Evolutionary conservation across 2,329 filamentous ascomycete genomes (phyloP), one percentile per base, ranked within the genome.

Genomic region (Biscogniauxia mediterranea): DNA sequence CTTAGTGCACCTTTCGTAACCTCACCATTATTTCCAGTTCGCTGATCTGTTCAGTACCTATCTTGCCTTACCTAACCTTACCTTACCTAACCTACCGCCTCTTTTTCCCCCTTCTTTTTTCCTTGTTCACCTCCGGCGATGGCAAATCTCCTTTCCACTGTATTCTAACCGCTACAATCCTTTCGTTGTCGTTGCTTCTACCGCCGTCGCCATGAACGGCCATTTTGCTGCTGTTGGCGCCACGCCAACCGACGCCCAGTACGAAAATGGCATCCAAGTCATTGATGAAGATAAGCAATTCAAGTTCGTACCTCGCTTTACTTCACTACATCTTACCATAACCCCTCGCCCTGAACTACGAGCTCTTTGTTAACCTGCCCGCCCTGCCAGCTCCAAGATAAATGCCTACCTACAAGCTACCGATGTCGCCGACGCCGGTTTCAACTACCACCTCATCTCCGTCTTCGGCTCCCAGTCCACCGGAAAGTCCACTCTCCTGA

Each of bases 401-500:
- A 89, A 88, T 71, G 86, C 88, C 61, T 99, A 99, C 77, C 87
- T 99, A 68, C 84, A 86, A 68, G 80, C 88, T 67, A 91, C 93
- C 75, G 84, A 90, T 72, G 88, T 97, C 69, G 90, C 92, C 69
- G 88, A 91, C 63, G 88, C 93, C 65, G 95, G 95, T 73, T 99
- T 99, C 86, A 97, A 98, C 81, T 99, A 99, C 80, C 95, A 99
- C 78, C 87, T 99, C 74, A 97, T 99, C 75, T 97, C 94, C 72
- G 95, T 99, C 72, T 99, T 99, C 77, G 95, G 95, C 52, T 98
- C 94, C 61, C 95, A 99, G 82, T 98, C 95, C 21, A 99, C 95
- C 42, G 95, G 95, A 69, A 99, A 99, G 81, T 98, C 95, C 53
- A 99, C 95, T 5, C 85, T 99, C 53, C 87, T 99, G 66, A 99